phyloP scores from a whole-genome alignment of 441 rosid genomes.

The Eutrema salsugineum region DNA sequence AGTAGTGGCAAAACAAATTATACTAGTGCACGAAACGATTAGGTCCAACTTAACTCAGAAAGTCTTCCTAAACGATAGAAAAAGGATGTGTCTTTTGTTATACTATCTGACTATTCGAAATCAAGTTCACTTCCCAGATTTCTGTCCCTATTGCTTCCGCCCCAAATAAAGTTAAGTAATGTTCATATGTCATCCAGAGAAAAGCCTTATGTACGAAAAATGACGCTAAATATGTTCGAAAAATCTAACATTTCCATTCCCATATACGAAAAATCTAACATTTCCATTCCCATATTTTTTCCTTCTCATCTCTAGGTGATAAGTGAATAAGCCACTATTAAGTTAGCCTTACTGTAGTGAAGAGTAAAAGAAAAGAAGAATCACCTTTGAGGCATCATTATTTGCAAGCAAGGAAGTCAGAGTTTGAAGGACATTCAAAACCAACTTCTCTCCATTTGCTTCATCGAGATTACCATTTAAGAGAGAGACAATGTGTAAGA shows the following conservation, averaged over 20 bases:
- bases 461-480: conserved; percentile 88
- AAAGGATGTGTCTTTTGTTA: neutral
- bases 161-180: conserved; percentile 2
- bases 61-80: neutral
- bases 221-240: neutral
- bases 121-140: conserved; percentile 6
- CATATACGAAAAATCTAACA: neutral
- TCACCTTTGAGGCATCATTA: conserved; percentile 92
- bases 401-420: conserved; percentile 81
- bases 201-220: neutral
- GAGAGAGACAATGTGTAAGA: conserved; percentile 91
- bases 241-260: neutral
- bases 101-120: conserved; percentile 1
- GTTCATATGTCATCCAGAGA: neutral
- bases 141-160: neutral
- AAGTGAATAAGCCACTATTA: neutral
- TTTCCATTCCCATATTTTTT: neutral
- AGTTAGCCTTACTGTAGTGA: neutral
- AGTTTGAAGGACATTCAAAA: conserved; percentile 85
- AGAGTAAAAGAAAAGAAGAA: conserved; percentile 18
- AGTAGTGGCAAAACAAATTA: conserved; percentile 13
- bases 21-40: neutral
- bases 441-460: conserved; percentile 81
- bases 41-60: conserved; percentile 4
- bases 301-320: neutral